Evolutionary conservation across 1,139 yeast species (phyloP).

Genomic region (Yamadazyma diddensiae): DNA sequence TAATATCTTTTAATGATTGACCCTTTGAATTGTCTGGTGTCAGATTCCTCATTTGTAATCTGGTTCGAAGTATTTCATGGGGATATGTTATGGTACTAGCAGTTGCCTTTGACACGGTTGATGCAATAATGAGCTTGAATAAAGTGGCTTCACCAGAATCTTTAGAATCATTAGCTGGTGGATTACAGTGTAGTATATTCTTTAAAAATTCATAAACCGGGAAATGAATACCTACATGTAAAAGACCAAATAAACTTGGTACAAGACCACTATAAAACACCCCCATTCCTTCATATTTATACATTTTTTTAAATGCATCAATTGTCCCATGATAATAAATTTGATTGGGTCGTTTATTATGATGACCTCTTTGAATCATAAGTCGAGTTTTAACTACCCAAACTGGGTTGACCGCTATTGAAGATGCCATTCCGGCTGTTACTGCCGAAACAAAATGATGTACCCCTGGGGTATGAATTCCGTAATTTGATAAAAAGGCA

Average conservation of each 20-base stretch:
- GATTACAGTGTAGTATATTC: conserved; percentile 29
- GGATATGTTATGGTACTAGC: conserved; percentile 93
- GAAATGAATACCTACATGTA: conserved; percentile 95
- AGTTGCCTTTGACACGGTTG: conserved; percentile 79
- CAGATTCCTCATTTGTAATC: conserved; percentile 63
- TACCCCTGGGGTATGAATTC: conserved; percentile 44
- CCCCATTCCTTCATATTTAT: conserved; percentile 68
- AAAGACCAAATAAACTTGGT: conserved; percentile 85
- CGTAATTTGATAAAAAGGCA: conserved; percentile 22
- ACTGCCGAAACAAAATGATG: conserved; percentile 79
- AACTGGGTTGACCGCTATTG: conserved; percentile 89
- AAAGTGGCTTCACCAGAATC: conserved; percentile 28
- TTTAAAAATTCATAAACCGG: conserved; percentile 91
- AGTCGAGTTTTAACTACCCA: conserved; percentile 96
- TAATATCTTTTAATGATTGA: conserved; percentile 20
- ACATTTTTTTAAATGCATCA: conserved; percentile 83
- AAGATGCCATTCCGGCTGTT: conserved; percentile 84
- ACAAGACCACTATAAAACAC: conserved; percentile 91
- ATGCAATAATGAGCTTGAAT: conserved; percentile 56
- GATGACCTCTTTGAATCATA: conserved; percentile 76
- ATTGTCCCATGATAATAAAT: conserved; percentile 69
- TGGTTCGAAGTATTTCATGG: conserved; percentile 90
- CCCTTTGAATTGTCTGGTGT: not conserved
- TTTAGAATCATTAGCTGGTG: conserved; percentile 11
- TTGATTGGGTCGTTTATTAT: conserved; percentile 25